Percentiles rank a stretch among this genome's conserved stretches.
Conservation (phyloP, 805 yeast genomes). For the Torulaspora microellipsoides region DNA sequence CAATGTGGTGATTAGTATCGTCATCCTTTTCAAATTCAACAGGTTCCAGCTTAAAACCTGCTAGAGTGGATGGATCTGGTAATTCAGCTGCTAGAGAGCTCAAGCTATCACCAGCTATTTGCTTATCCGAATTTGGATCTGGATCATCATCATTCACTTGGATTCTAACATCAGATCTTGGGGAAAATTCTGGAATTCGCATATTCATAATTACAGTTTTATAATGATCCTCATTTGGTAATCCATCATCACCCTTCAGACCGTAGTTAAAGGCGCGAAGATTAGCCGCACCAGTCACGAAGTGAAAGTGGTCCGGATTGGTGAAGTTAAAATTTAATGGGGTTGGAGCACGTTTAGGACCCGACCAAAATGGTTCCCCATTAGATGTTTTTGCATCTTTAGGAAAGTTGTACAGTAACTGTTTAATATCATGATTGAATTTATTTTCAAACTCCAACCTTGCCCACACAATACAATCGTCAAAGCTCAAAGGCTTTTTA, state of each 20-base stretch:
- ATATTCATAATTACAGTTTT: constrained; percentile 47
- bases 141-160: constrained; percentile 86
- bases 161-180: constrained; percentile 70
- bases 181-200: constrained; percentile 61
- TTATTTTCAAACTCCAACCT: constrained; percentile 81
- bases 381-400: constrained; percentile 83
- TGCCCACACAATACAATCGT: constrained; percentile 95
- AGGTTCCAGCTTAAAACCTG: constrained; percentile 82
- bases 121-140: constrained; percentile 62
- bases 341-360: constrained; percentile 93
- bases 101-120: constrained; percentile 58
- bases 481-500: constrained; percentile 82
- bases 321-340: constrained; percentile 75
- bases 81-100: constrained; percentile 66
- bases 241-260: constrained; percentile 64
- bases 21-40: constrained; percentile 98
- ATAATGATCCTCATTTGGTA: constrained; percentile 46
- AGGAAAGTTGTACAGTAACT: constrained; percentile 91
- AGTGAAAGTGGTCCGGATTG: constrained; percentile 74
- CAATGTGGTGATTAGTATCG: constrained; percentile 93
- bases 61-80: constrained; percentile 84
- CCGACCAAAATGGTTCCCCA: constrained; percentile 97
- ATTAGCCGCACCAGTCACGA: constrained; percentile 85
- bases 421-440: constrained; percentile 80
- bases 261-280: constrained; percentile 89